A percentile compares a stretch with the other conserved stretches of the same genome.
Conservation (phyloP, 495 filamentous ascomycete genomes). For the Aspergillus mulundensis region DNA sequence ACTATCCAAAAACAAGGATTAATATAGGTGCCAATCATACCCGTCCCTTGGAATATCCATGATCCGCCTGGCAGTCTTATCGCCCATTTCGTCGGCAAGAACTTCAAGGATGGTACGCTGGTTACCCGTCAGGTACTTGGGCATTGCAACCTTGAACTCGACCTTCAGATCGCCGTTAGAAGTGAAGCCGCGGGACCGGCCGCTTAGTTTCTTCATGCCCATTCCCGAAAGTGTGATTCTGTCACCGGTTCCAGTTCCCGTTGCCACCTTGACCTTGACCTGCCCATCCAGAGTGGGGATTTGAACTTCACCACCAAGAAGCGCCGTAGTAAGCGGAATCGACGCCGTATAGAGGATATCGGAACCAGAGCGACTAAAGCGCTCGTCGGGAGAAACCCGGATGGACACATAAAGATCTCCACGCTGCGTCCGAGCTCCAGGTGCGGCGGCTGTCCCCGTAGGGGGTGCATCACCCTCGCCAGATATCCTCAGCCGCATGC, state of each 20-base stretch:
- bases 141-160: slow-evolving; percentile 93
- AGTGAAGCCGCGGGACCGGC: slow-evolving; percentile 45
- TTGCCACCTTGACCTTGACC: slow-evolving; percentile 80
- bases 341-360: slow-evolving; percentile 90
- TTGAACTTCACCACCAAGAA: slow-evolving; percentile 83
- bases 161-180: slow-evolving; percentile 78
- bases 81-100: slow-evolving; percentile 89
- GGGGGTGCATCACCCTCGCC: slow-evolving; percentile 84
- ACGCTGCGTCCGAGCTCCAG: slow-evolving; percentile 54
- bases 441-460: slow-evolving; percentile 57
- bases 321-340: slow-evolving; percentile 87
- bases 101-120: slow-evolving; percentile 91
- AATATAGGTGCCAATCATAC: slow-evolving; percentile 26
- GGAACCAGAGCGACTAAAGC: slow-evolving; percentile 78
- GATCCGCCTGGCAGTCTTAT: slow-evolving; percentile 84
- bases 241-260: slow-evolving; percentile 90
- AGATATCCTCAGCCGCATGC: slow-evolving; percentile 78
- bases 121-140: slow-evolving; percentile 83
- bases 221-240: slow-evolving; percentile 78
- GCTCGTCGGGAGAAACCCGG: slow-evolving; percentile 74
- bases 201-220: slow-evolving; percentile 82
- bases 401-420: slow-evolving; percentile 90
- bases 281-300: slow-evolving; percentile 89
- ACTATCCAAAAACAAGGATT: neutral
- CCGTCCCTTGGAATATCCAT: slow-evolving; percentile 65